Base-by-base conservation (phyloP, 768 basidiomycete species). In the Fibroporia radiculosa region DNA sequence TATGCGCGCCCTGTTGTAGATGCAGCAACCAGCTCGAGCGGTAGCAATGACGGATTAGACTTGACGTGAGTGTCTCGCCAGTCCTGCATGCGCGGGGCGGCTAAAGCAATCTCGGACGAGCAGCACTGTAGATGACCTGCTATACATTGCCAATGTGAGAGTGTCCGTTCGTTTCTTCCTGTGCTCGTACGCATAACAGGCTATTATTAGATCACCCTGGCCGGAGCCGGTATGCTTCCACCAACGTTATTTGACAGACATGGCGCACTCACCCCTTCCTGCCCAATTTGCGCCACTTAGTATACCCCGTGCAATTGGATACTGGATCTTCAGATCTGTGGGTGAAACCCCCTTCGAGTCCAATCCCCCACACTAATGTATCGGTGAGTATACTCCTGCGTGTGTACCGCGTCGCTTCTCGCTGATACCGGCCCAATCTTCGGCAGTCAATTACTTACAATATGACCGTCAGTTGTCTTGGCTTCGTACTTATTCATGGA, bases 261-360 rank as follows among this genome's bases (percentile, higher is more conserved):
- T n/a, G 29, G 10, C 26, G 42, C 39, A 22, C 26, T 42, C 41
- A 19, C 14, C 41, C 19, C 24, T 40, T 23, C 33, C 51, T 23
- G 33, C 42, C 50, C 45, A 25, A 44, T 50, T 33, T 33, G 33
- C 33, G 11, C 26, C 25, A 13, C 27, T 8, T 37, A 90, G 87
- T 70, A 13, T 86, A 82, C 61, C 65, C 73, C 39, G 75, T 89
- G 12, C 89, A 92, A 60, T 66, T 92, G 38, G 89, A 92, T 63
- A 89, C 87, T 1, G 89, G 89, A 49, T 90, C 87, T 8, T 84
- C 77, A 50, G 89, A 92, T 63, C 71, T 92, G 24, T 90, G 87
- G 80, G 71, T 48, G 65, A 25, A 58, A 44, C 56, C 51, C 35
- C 29, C 45, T 4, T 46, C 48, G 11, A 56, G 45, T 26, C 57